Conservation (phyloP, 1,139 yeast species). For the Protomyces inundatus region DNA sequence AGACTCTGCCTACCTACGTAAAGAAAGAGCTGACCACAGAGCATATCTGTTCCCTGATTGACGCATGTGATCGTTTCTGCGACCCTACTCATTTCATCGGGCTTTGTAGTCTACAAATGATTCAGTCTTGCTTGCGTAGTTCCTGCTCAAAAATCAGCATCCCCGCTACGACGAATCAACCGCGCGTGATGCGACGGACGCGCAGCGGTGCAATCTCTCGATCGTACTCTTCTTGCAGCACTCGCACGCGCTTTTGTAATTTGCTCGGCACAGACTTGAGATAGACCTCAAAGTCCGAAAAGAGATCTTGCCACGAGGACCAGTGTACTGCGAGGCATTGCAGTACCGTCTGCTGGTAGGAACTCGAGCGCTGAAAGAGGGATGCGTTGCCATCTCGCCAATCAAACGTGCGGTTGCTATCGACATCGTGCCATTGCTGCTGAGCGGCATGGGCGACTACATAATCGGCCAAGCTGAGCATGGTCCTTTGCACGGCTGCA, state of each 20-base stretch:
- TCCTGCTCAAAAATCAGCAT: too few relatives aligned
- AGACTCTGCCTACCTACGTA: too few relatives aligned
- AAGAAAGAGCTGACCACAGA: too few relatives aligned
- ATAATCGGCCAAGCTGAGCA: background rate
- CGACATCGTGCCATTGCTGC: background rate
- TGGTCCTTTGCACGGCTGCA: background rate
- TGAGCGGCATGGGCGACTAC: background rate
- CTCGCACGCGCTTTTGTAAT: background rate
- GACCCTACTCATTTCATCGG: too few relatives aligned
- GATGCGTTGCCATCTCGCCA: background rate
- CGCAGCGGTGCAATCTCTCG: too few relatives aligned
- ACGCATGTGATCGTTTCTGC: too few relatives aligned
- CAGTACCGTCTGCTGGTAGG: background rate
- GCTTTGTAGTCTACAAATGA: too few relatives aligned
- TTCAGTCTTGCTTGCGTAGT: too few relatives aligned
- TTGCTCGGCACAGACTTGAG: background rate
- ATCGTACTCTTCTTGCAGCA: background rate
- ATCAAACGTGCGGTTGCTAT: background rate
- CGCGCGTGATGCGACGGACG: too few relatives aligned
- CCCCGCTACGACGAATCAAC: too few relatives aligned
- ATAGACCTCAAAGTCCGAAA: background rate
- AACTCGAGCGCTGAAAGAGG: background rate
- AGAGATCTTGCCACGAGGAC: background rate
- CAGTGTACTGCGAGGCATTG: background rate
- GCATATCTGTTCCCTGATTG: too few relatives aligned